phyloP scores from a whole-genome alignment of 2,329 filamentous ascomycete genomes.

The Calonectria crousiana region DNA sequence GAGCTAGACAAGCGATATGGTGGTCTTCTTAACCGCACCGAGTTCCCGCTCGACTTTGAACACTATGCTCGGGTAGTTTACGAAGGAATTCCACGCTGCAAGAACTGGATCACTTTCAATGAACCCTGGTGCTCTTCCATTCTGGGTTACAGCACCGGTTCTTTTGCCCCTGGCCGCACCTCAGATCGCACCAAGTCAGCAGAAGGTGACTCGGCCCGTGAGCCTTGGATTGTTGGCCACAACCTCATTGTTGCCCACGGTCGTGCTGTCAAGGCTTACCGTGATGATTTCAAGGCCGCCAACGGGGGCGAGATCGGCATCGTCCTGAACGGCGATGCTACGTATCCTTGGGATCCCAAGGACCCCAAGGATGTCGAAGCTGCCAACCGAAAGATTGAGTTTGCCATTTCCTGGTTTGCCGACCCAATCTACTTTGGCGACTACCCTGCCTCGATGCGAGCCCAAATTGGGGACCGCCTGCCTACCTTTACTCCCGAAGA shows the following conservation, averaged over 20 bases:
- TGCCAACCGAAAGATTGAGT: conserved; percentile 85
- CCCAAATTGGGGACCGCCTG: conserved; percentile 82
- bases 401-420: conserved; percentile 88
- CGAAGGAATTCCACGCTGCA: conserved; percentile 79
- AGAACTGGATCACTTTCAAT: conserved; percentile 92
- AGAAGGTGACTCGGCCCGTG: conserved; percentile 79
- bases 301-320: conserved; percentile 86
- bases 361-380: conserved; percentile 82
- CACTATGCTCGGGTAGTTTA: conserved; percentile 84
- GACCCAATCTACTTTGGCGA: conserved; percentile 88
- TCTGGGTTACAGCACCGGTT: conserved; percentile 81
- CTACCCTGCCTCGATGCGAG: conserved; percentile 86
- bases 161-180: conserved; percentile 85
- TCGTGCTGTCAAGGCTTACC: conserved; percentile 83
- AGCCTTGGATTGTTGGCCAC: conserved; percentile 88
- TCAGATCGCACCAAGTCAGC: conserved; percentile 79
- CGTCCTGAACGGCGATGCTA: conserved; percentile 87
- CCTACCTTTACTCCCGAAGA: conserved; percentile 82
- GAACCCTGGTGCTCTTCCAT: conserved; percentile 90
- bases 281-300: conserved; percentile 82
- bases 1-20: conserved; percentile 84
- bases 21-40: conserved; percentile 82
- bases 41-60: conserved; percentile 86
- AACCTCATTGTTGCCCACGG: conserved; percentile 85
- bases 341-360: conserved; percentile 84